A percentile compares a stretch with the other conserved stretches of the same genome.
Evolutionary conservation across 768 basidiomycete genomes (phyloP).

Genomic region (button mushroom (Agaricus bisporus)): DNA sequence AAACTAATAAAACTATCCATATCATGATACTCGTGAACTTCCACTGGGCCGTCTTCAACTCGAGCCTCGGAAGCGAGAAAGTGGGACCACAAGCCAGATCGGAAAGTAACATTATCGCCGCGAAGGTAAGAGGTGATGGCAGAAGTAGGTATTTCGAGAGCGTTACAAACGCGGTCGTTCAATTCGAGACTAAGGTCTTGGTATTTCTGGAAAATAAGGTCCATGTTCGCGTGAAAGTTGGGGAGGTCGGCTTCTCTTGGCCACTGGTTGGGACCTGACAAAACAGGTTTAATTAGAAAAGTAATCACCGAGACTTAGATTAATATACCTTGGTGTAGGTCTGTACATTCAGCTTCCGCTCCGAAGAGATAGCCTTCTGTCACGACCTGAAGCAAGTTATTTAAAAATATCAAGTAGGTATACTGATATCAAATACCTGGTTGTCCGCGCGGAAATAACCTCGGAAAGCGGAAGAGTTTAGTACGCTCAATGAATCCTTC

Average conservation of each 20-base stretch:
- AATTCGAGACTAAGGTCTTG: not conserved
- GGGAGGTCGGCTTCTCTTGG: slow-evolving; percentile 1
- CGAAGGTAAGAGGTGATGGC: not conserved
- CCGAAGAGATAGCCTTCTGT: slow-evolving; percentile 4
- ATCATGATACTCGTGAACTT: not conserved
- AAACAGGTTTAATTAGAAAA: not conserved
- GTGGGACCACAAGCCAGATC: slow-evolving; percentile 3
- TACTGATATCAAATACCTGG: not conserved
- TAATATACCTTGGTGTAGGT: not conserved
- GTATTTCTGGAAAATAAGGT: not conserved
- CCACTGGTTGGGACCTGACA: slow-evolving; percentile 3
- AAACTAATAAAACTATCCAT: slow-evolving; percentile 3
- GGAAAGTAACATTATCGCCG: not conserved
- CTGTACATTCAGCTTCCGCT: not conserved
- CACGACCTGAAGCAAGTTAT: not conserved
- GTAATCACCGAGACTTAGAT: not conserved
- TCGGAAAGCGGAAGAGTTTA: not conserved
- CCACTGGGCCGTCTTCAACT: not conserved
- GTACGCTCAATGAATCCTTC: not conserved
- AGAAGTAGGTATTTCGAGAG: not conserved
- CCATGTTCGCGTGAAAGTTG: not conserved
- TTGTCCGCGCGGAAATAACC: slow-evolving; percentile 1
- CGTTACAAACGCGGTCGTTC: not conserved
- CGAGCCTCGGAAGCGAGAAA: not conserved
- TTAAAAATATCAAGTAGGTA: too few relatives aligned